phyloP scores from a whole-genome alignment of 805 yeast genomes.

The Komagataella mondaviorum region DNA sequence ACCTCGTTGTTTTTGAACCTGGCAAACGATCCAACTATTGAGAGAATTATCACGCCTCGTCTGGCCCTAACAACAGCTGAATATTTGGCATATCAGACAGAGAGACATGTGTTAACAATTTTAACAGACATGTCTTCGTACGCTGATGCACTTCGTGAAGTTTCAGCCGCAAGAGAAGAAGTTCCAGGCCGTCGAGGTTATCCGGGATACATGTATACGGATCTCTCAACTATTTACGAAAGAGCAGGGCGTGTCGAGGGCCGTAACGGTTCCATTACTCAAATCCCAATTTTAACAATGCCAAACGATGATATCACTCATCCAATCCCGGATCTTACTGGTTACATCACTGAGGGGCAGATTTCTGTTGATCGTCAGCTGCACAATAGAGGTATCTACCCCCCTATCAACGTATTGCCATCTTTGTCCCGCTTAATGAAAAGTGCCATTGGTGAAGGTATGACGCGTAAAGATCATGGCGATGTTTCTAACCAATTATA shows the following conservation, averaged over 20 bases:
- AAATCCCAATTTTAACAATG: conserved; percentile 97
- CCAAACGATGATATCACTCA: conserved; percentile 99
- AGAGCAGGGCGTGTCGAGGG: conserved; percentile 99
- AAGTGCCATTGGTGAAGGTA: conserved; percentile 99
- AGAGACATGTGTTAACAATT: conserved; percentile 95
- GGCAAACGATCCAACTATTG: conserved; percentile 99
- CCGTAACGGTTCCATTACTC: conserved; percentile 98
- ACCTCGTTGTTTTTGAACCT: conserved; percentile 91
- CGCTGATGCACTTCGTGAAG: conserved; percentile 99
- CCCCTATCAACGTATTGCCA: conserved; percentile 97
- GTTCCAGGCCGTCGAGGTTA: conserved; percentile 99
- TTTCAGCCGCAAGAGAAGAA: conserved; percentile 99
- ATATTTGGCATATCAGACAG: conserved; percentile 97
- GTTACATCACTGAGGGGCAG: conserved; percentile 99
- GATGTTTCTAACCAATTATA: conserved; percentile 98
- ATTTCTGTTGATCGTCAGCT: conserved; percentile 94
- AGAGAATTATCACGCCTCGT: conserved; percentile 98
- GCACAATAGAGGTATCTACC: conserved; percentile 93
- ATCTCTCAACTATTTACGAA: conserved; percentile 96
- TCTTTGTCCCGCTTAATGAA: conserved; percentile 97
- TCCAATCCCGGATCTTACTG: conserved; percentile 99
- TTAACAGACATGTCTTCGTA: conserved; percentile 99
- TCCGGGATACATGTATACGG: conserved; percentile 99
- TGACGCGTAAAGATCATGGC: conserved; percentile 99
- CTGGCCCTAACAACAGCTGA: conserved; percentile 98